Evolutionary conservation across 305 asterid species (phyloP).

Genomic region (Fraxinus xanthoxyloides): DNA sequence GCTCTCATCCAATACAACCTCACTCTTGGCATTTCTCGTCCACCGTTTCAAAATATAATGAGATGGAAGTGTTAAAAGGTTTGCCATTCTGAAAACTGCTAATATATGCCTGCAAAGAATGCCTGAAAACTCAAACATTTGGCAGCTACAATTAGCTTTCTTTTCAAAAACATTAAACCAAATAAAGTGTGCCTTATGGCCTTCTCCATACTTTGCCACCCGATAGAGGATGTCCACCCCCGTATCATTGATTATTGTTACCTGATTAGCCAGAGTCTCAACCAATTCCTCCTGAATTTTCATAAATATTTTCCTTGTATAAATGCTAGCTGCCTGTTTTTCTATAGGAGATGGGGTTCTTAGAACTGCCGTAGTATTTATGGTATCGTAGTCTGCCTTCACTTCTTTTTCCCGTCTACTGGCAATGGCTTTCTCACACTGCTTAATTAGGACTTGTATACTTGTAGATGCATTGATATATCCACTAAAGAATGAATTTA

Average conservation of each 20-base stretch:
- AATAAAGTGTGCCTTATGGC: constrained; percentile 49
- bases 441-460: constrained; percentile 43
- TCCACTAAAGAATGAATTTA: constrained; percentile 67
- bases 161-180: constrained; percentile 61
- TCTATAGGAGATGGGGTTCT: constrained; percentile 77
- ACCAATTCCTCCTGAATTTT: constrained; percentile 68
- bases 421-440: constrained; percentile 63
- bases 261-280: constrained; percentile 56
- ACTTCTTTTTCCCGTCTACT: constrained; percentile 71
- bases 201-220: constrained; percentile 62
- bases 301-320: constrained; percentile 50
- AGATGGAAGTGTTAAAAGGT: constrained; percentile 63
- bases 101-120: constrained; percentile 63
- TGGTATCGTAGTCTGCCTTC: constrained; percentile 60
- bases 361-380: constrained; percentile 47
- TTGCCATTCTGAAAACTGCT: constrained; percentile 65
- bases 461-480: constrained; percentile 60
- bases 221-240: constrained; percentile 48
- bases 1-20: constrained; percentile 52
- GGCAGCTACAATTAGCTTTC: constrained; percentile 62
- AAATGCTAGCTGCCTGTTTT: constrained; percentile 59
- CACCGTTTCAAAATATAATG: constrained; percentile 56
- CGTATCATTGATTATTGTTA: constrained; percentile 48
- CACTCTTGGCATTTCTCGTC: constrained; percentile 69
- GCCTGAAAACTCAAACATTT: constrained; percentile 64